phyloP scores from a whole-genome alignment of 306 rosid genomes.

The Acmispon strigosus region DNA sequence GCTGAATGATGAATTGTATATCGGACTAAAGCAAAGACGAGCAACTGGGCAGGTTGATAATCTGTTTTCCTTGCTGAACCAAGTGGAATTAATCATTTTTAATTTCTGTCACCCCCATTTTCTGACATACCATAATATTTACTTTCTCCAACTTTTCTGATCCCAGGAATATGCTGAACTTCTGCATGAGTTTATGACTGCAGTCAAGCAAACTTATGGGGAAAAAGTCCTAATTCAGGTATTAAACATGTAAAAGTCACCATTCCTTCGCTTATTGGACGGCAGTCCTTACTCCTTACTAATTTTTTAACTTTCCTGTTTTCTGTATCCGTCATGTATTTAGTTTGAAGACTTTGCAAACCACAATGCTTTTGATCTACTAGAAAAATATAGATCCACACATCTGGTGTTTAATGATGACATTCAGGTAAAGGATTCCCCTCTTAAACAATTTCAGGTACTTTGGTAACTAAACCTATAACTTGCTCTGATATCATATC shows the following conservation, averaged over 20 bases:
- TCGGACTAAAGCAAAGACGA: constrained; percentile 91
- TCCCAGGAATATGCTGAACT: constrained; percentile 88
- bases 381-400: constrained; percentile 73
- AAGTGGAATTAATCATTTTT: constrained; percentile 5
- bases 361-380: constrained; percentile 98
- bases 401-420: constrained; percentile 97
- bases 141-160: background rate
- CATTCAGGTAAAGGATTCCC: constrained; percentile 58
- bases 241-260: constrained; percentile 6
- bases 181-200: constrained; percentile 81
- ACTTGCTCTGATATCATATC: constrained; percentile 12
- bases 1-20: constrained; percentile 86
- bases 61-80: background rate
- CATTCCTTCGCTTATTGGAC: constrained; percentile 5
- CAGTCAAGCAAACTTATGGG: constrained; percentile 84
- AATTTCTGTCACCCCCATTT: background rate
- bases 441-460: background rate
- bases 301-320: background rate
- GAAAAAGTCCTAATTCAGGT: constrained; percentile 96
- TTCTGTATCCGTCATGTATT: constrained; percentile 14
- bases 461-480: background rate
- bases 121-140: background rate
- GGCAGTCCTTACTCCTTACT: background rate
- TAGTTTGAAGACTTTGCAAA: constrained; percentile 99
- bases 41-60: constrained; percentile 84